Conservation (phyloP, 1,139 yeast genomes). For the Protomyces macrosporus region DNA sequence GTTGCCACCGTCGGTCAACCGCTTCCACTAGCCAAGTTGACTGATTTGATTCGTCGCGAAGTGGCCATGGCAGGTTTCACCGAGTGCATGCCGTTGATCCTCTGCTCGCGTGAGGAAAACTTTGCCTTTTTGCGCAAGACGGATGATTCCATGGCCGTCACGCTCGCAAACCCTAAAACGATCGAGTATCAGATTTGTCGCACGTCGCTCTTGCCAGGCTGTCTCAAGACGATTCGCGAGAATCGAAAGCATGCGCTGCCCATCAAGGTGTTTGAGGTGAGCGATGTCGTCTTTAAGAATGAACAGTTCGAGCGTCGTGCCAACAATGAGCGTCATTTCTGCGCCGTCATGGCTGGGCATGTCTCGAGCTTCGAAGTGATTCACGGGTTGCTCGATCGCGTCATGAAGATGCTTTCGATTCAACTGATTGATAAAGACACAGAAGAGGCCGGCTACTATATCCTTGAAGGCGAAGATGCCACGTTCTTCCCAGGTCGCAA, state of each 20-base stretch:
- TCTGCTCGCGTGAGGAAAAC: slow-evolving; percentile 95
- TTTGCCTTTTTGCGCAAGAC: slow-evolving; percentile 70
- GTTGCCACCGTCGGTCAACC: slow-evolving; percentile 80
- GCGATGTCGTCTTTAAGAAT: slow-evolving; percentile 88
- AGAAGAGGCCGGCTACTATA: slow-evolving; percentile 58
- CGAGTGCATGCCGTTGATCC: slow-evolving; percentile 91
- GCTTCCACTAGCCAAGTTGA: slow-evolving; percentile 80
- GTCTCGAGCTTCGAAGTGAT: slow-evolving; percentile 90
- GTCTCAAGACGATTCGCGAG: slow-evolving; percentile 90
- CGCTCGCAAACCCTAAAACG: slow-evolving; percentile 93
- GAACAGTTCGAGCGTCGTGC: slow-evolving; percentile 79
- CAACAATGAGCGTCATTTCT: slow-evolving; percentile 88
- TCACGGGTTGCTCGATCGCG: slow-evolving; percentile 89
- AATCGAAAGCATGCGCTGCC: slow-evolving; percentile 95
- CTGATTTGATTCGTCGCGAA: slow-evolving; percentile 85
- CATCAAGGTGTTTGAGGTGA: slow-evolving; percentile 87
- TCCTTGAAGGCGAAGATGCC: slow-evolving; percentile 52
- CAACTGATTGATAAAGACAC: slow-evolving; percentile 48
- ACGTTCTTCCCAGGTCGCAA: slow-evolving; percentile 98
- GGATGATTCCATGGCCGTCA: slow-evolving; percentile 74
- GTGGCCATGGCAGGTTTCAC: slow-evolving; percentile 94
- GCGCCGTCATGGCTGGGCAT: slow-evolving; percentile 90
- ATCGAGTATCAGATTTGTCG: slow-evolving; percentile 95
- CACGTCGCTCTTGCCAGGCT: slow-evolving; percentile 88
- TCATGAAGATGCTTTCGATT: slow-evolving; percentile 81